phyloP scores from a whole-genome alignment of 2,329 filamentous ascomycete species.

The Xylariales sp. region DNA sequence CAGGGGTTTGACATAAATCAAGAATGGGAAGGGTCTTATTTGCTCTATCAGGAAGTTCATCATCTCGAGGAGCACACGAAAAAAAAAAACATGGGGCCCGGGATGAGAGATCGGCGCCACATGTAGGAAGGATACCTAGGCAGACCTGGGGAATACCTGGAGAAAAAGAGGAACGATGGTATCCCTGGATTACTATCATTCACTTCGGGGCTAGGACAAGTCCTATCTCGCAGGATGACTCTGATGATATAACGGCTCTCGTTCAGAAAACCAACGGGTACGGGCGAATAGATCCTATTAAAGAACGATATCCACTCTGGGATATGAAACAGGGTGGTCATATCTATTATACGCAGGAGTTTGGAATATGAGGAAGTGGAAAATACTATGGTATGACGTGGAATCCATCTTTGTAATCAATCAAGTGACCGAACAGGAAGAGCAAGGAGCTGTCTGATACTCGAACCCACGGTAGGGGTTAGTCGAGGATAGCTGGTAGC shows the following conservation, averaged over 20 bases:
- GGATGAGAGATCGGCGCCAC: constrained; percentile 15
- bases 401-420: not conserved
- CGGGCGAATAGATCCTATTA: not conserved
- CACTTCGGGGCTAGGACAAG: not conserved
- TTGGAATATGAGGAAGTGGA: not conserved
- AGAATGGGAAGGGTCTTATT: not conserved
- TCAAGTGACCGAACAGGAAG: constrained; percentile 7
- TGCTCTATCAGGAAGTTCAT: not conserved
- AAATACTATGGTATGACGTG: constrained; percentile 12
- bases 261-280: not conserved
- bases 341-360: not conserved
- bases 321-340: constrained; percentile 12
- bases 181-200: not conserved
- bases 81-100: not conserved
- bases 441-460: constrained; percentile 11
- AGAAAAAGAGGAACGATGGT: constrained; percentile 8
- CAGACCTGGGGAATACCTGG: constrained; percentile 27
- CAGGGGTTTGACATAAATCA: constrained; percentile 5
- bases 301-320: not conserved
- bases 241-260: not conserved
- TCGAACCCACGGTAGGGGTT: constrained; percentile 19
- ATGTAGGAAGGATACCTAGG: constrained; percentile 5
- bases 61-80: not conserved
- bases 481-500: constrained; percentile 7
- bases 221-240: not conserved